Evolutionary conservation across 306 rosid genomes (phyloP).

Genomic region (Prunus salicina): DNA sequence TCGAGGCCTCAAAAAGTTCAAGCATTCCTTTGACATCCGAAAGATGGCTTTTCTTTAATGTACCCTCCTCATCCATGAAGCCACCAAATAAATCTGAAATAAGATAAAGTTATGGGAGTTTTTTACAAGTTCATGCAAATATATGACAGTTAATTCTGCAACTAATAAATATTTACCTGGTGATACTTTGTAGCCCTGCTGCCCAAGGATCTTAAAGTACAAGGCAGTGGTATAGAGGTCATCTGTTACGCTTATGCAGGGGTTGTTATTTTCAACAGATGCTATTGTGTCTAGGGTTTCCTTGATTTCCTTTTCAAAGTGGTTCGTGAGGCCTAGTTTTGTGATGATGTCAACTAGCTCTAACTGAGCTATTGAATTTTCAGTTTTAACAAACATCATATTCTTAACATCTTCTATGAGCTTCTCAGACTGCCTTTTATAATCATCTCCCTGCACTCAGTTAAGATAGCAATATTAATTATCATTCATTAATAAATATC

Average conservation of each 20-base stretch:
- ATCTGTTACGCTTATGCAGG: background rate
- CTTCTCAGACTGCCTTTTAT: conserved; percentile 21
- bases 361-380: conserved; percentile 13
- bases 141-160: no score
- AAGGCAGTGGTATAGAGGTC: conserved; percentile 34
- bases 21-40: conserved; percentile 18
- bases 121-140: background rate
- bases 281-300: conserved; percentile 30
- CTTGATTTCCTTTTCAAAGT: conserved; percentile 43
- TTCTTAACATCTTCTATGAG: conserved; percentile 21
- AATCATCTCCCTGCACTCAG: conserved; percentile 35
- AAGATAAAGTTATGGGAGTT: background rate
- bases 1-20: conserved; percentile 40
- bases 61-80: conserved; percentile 24
- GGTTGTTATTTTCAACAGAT: background rate
- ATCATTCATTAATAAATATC: no score
- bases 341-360: conserved; percentile 42
- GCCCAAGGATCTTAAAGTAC: conserved; percentile 51
- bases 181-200: conserved; percentile 42
- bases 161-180: conserved; percentile 30
- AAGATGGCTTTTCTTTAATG: background rate
- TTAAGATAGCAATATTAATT: background rate
- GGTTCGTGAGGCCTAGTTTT: conserved; percentile 42
- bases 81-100: conserved; percentile 27
- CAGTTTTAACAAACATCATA: conserved; percentile 9